Evolutionary conservation across 495 filamentous ascomycete genomes (phyloP), one percentile per base, ranked within the genome.

Genomic region (Neurospora sp.): DNA sequence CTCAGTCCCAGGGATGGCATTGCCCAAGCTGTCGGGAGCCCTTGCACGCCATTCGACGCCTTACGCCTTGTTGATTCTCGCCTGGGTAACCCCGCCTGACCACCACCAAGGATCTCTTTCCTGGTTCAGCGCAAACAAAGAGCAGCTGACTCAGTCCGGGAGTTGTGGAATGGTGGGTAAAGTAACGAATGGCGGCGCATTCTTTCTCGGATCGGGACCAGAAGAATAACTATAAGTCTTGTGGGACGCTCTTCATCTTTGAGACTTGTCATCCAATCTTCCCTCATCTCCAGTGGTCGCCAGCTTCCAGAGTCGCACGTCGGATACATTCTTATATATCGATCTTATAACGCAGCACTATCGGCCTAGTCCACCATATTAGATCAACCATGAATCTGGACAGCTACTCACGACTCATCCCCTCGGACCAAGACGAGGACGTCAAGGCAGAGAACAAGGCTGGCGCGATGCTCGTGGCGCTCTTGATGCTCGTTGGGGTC

Each of bases 361-460:
- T 27, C 5, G 11, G 11, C 48, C 20, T 7, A 2, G 5, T 66
- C 27, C 14, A 16, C 14, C 6, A 54, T 20, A 48, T 27, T n/a
- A 16, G 5, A 37, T 27, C 46, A 72, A 74, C 71, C 70, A 80
- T 80, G 77, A 79, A 80, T 74, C 74, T 77, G 42, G 72, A 79
- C 73, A 79, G 77, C 72, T 79, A 77, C 77, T 72, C 62, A 11
- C 42, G 75, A 23, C 73, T 80, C 23, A 80, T 77, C 54, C 74
- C 76, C 2, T 80, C 76, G 37, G 75, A 69, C 16, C 73, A 80
- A 3, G 77, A 76, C 40, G 73, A 78, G 35, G 73, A 76, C 18
- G 7, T 71, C 42, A 35, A 59, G n/a, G 20, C 27, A 62, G 31
- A 42, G 23, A 31, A 27, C 31, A 39, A 9, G 4, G 75, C 75